phyloP scores from a whole-genome alignment of 257 asterid species.

The Verbena officinalis region DNA sequence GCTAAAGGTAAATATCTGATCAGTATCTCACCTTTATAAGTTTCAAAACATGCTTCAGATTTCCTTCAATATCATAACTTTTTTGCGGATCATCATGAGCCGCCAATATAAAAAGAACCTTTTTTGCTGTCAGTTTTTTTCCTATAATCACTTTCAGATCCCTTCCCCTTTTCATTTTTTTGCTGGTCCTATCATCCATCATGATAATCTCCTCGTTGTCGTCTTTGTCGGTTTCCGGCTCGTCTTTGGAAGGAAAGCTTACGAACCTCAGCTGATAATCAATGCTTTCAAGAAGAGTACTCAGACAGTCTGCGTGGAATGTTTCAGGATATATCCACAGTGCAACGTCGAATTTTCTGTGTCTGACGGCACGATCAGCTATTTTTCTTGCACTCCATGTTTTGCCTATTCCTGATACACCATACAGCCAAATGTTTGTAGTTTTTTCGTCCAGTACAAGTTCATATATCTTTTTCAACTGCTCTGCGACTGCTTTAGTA shows the following conservation, averaged over 20 bases:
- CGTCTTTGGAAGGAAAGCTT: not conserved
- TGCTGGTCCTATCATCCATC: not conserved
- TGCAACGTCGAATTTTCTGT: slow-evolving; percentile 19
- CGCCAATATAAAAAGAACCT: slow-evolving; percentile 30
- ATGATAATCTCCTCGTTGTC: not conserved
- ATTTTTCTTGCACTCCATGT: slow-evolving; percentile 45
- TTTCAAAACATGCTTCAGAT: too few species aligned
- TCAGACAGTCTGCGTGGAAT: too few species aligned
- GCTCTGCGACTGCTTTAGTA: too few species aligned
- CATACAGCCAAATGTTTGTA: slow-evolving; percentile 23
- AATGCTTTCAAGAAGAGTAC: slow-evolving; percentile 26
- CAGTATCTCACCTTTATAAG: too few species aligned
- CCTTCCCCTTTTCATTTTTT: not conserved
- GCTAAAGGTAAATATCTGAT: too few species aligned
- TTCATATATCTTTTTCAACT: too few species aligned
- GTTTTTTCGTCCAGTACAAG: not conserved
- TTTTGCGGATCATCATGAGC: not conserved
- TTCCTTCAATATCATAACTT: too few species aligned
- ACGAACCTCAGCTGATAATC: slow-evolving; percentile 30
- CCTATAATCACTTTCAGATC: not conserved
- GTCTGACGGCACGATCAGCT: slow-evolving; percentile 27
- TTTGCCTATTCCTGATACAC: slow-evolving; percentile 42
- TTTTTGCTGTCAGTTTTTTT: not conserved
- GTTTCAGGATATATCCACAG: slow-evolving; percentile 39
- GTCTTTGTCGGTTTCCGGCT: slow-evolving; percentile 1